Conservation (phyloP, 2,329 filamentous ascomycete genomes). For the Beauveria sp. region DNA sequence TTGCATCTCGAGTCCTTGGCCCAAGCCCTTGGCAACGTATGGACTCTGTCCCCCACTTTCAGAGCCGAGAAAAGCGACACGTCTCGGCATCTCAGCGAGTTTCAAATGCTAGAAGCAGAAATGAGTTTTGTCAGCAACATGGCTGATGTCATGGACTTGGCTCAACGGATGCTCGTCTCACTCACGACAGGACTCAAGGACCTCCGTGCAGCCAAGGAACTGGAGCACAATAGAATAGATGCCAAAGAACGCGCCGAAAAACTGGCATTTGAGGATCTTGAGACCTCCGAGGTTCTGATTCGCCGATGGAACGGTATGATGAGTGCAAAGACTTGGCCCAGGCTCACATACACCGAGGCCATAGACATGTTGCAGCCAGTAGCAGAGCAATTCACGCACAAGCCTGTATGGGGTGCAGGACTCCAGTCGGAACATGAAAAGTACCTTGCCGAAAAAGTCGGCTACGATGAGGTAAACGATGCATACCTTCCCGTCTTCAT, state of each 20-base stretch:
- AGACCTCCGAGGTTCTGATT: slow-evolving; percentile 42
- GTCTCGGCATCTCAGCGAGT: slow-evolving; percentile 87
- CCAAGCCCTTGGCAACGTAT: slow-evolving; percentile 82
- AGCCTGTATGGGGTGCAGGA: slow-evolving; percentile 63
- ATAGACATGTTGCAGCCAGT: slow-evolving; percentile 60
- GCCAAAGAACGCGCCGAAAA: slow-evolving; percentile 32
- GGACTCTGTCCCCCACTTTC: slow-evolving; percentile 90
- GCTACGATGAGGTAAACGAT: slow-evolving; percentile 37
- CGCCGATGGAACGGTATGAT: slow-evolving; percentile 67
- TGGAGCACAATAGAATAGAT: slow-evolving; percentile 29
- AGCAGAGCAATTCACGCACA: slow-evolving; percentile 55
- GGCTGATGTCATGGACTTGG: slow-evolving; percentile 65
- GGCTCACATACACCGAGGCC: slow-evolving; percentile 75
- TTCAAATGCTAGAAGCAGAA: slow-evolving; percentile 97
- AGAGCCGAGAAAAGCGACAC: slow-evolving; percentile 91
- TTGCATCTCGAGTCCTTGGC: slow-evolving; percentile 89
- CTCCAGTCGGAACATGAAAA: slow-evolving; percentile 91
- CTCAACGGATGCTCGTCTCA: slow-evolving; percentile 67
- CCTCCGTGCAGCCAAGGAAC: slow-evolving; percentile 37
- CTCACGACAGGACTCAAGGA: slow-evolving; percentile 32
- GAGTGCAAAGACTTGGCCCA: slow-evolving; percentile 54
- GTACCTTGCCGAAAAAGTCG: slow-evolving; percentile 65
- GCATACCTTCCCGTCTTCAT: slow-evolving; percentile 70
- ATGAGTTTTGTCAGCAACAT: slow-evolving; percentile 69
- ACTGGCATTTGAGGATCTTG: slow-evolving; percentile 35